Evolutionary conservation across 805 yeast species (phyloP).

Genomic region (Komagataella mondaviorum): DNA sequence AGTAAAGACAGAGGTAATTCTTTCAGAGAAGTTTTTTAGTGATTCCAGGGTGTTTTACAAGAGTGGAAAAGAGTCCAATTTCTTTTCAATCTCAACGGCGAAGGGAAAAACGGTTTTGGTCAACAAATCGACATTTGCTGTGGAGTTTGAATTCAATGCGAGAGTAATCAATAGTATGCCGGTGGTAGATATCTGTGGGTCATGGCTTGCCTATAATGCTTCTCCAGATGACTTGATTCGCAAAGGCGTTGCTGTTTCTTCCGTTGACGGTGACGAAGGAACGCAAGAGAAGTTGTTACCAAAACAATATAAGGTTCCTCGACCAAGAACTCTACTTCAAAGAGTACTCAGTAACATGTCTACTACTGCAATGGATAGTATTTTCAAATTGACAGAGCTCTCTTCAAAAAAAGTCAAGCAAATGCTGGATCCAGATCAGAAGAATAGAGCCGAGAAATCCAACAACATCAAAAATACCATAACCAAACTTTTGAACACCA

Average conservation of each 20-base stretch:
- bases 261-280: neutral
- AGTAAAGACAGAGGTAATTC: slow-evolving; percentile 5
- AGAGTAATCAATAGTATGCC: slow-evolving; percentile 20
- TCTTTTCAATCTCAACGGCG: slow-evolving; percentile 13
- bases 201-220: slow-evolving; percentile 36
- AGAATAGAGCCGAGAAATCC: neutral
- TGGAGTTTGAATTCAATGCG: slow-evolving; percentile 6
- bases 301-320: slow-evolving; percentile 20
- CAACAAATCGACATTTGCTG: slow-evolving; percentile 7
- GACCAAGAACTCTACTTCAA: slow-evolving; percentile 30
- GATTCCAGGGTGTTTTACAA: slow-evolving; percentile 12
- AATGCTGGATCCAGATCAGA: slow-evolving; percentile 14
- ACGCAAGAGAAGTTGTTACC: slow-evolving; percentile 24
- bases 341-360: slow-evolving; percentile 36
- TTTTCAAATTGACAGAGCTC: slow-evolving; percentile 32
- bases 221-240: slow-evolving; percentile 21
- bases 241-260: slow-evolving; percentile 1
- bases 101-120: slow-evolving; percentile 16
- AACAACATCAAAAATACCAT: slow-evolving; percentile 8
- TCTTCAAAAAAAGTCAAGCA: slow-evolving; percentile 29
- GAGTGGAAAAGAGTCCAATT: slow-evolving; percentile 5
- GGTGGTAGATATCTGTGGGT: slow-evolving; percentile 33
- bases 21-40: slow-evolving; percentile 14
- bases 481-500: slow-evolving; percentile 13
- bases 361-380: slow-evolving; percentile 37